Conservation (phyloP, 768 basidiomycete genomes). For the Hortiboletus flavorubellus region DNA sequence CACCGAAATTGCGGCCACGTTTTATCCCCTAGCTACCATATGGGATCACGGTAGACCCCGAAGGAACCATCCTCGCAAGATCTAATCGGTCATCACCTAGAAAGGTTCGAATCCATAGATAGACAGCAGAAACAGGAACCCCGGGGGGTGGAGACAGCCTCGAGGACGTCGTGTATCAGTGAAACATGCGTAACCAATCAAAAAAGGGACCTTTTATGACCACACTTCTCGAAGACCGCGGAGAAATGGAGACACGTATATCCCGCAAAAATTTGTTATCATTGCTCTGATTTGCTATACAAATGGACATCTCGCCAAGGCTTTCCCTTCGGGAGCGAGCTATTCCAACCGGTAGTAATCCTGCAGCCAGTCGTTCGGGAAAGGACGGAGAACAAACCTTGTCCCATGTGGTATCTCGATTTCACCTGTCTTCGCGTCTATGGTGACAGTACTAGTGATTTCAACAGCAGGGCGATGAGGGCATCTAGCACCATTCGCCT, state of each 20-base stretch:
- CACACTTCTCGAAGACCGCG: conserved; percentile 18
- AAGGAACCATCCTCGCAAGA: conserved; percentile 14
- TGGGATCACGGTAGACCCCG: conserved; percentile 19
- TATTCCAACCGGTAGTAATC: conserved; percentile 20
- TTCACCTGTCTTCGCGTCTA: conserved; percentile 47
- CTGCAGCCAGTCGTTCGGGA: conserved; percentile 5
- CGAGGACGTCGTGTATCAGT: conserved; percentile 20
- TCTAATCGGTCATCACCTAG: conserved; percentile 10
- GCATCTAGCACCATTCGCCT: conserved; percentile 46
- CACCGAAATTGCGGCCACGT: conserved; percentile 6
- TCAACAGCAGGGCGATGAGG: conserved; percentile 63
- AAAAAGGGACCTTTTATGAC: conserved; percentile 3
- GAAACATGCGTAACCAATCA: conserved; percentile 23
- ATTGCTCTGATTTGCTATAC: conserved; percentile 14
- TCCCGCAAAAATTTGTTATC: conserved; percentile 7
- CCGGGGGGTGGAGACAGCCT: conserved; percentile 19
- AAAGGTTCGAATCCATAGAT: conserved; percentile 25
- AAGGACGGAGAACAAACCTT: conserved; percentile 35
- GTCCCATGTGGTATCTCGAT: conserved; percentile 46
- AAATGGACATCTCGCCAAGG: conserved; percentile 32
- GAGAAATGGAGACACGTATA: conserved; percentile 17
- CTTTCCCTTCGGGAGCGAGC: conserved; percentile 32
- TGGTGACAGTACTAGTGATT: conserved; percentile 53
- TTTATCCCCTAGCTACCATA: conserved; percentile 13
- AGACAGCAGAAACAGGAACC: conserved; percentile 30